These are phyloP conservation scores for Tetracentron sinense DNA, from an alignment of 164 flowering plant genomes.

Conservation along the genomic window DNA sequence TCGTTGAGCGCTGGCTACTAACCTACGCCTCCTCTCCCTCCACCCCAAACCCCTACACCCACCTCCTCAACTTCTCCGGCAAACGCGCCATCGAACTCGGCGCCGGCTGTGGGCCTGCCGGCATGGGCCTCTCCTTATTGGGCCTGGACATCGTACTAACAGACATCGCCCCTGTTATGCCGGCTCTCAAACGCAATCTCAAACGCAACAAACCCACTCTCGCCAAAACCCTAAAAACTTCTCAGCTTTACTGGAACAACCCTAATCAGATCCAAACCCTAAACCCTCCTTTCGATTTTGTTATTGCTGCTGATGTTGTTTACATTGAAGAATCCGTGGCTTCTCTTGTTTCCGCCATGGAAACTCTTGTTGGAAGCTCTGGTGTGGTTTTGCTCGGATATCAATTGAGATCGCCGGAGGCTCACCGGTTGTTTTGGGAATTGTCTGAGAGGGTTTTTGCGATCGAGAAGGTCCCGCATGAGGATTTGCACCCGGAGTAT, in stretches of 20 bases:
- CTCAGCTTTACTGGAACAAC: conserved; percentile 68
- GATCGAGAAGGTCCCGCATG: conserved; percentile 66
- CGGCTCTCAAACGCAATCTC: conserved; percentile 81
- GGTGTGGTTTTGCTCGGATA: conserved; percentile 82
- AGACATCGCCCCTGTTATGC: conserved; percentile 85
- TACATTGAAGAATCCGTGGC: conserved; percentile 70
- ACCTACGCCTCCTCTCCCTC: conserved; percentile 16
- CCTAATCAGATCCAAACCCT: conserved; percentile 44
- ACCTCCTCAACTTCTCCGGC: conserved; percentile 55
- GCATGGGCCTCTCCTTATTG: conserved; percentile 76
- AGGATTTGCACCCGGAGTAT: conserved; percentile 80
- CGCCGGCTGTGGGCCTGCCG: conserved; percentile 81
- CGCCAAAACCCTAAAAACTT: conserved; percentile 42
- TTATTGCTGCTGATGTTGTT: conserved; percentile 86
- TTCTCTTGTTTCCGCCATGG: conserved; percentile 61
- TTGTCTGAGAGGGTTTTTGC: conserved; percentile 44
- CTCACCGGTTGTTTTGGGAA: conserved; percentile 80
- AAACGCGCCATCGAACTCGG: conserved; percentile 83
- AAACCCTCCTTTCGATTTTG: conserved; percentile 73
- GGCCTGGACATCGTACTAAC: conserved; percentile 78
- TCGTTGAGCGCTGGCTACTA: conserved; percentile 74
- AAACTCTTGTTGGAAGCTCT: conserved; percentile 42
- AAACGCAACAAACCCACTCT: conserved; percentile 65
- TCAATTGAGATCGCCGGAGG: conserved; percentile 81
- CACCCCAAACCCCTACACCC: conserved; percentile 56